Base-by-base conservation (phyloP, 805 yeast genomes). In the Candida caryicola region DNA sequence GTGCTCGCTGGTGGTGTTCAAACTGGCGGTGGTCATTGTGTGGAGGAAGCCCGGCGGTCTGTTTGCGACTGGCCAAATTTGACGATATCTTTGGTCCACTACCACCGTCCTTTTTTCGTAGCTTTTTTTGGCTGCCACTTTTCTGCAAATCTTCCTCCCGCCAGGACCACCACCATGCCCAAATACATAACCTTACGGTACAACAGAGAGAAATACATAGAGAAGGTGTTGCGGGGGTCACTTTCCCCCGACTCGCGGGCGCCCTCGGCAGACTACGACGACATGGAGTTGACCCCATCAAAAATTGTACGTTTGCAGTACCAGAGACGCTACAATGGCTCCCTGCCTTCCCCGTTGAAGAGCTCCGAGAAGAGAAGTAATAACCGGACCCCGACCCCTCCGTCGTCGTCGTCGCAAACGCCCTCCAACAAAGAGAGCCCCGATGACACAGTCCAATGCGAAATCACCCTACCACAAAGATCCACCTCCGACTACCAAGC, bases 21-120 rank as follows among this genome's bases (percentile, higher is more conserved):
- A 40, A 15, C 49, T 50, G 10, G 59, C 50, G 9, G 59, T 56
- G 4, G 59, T 55, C 59, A 54, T 56, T 31, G 25, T 21, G 25
- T n/a, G n/a, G n/a, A n/a, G n/a, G n/a, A n/a, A n/a, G n/a, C n/a
- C n/a, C n/a, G n/a, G n/a, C n/a, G n/a, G n/a, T n/a, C n/a, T n/a
- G n/a, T 7, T 21, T 21, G 25, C 25, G 25, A 21, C 25, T 21
- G 7, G 25, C 10, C 9, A 21, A 21, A 21, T 7, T 21, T 21
- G 25, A 21, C 25, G 25, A 21, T 21, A 21, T 21, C 10, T 21
- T 10, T 21, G 7, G 25, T 21, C 10, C 25, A 21, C 25, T 21
- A 7, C 25, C 25, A 7, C 9, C 9, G 10, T 21, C 10, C 15
- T 15, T 17, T 23, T 23, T 21, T 7, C 25, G 25, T 7, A 7